These are phyloP conservation scores for Starmera stellimalicola DNA, from an alignment of 1,139 yeast species.

Conservation along the genomic window DNA sequence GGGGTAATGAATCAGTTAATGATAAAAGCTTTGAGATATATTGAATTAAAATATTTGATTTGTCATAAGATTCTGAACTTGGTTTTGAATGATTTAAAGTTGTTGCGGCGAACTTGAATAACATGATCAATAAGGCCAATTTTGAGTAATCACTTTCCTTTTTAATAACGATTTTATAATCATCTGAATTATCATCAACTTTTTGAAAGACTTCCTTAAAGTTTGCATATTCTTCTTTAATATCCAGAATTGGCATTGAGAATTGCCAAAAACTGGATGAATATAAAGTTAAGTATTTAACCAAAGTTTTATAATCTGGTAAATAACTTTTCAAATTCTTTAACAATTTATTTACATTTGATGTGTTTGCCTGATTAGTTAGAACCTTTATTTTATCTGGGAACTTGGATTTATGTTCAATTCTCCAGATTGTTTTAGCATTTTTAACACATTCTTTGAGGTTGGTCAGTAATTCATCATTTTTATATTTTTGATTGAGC, in stretches of 20 bases:
- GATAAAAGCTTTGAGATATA: too few species aligned
- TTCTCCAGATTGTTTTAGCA: slow-evolving; percentile 14
- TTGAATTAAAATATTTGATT: slow-evolving; percentile 11
- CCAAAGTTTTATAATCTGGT: slow-evolving; percentile 11
- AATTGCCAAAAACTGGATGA: slow-evolving; percentile 3
- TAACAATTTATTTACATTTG: slow-evolving; percentile 11
- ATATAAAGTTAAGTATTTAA: slow-evolving; percentile 5
- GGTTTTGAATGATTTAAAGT: slow-evolving; percentile 7
- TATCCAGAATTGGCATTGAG: slow-evolving; percentile 12
- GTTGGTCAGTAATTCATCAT: slow-evolving; percentile 6
- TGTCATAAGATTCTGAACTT: slow-evolving; percentile 6
- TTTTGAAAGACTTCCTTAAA: slow-evolving; percentile 11
- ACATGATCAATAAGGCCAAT: slow-evolving; percentile 11
- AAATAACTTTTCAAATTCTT: slow-evolving; percentile 10
- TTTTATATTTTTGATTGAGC: slow-evolving; percentile 5
- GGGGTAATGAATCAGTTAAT: too few species aligned
- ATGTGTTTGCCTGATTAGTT: background rate
- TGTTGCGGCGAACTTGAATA: slow-evolving; percentile 11
- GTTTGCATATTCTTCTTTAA: slow-evolving; percentile 5
- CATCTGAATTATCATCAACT: slow-evolving; percentile 5
- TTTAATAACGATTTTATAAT: slow-evolving; percentile 7
- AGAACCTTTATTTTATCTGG: slow-evolving; percentile 5
- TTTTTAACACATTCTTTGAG: slow-evolving; percentile 11
- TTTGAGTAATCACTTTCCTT: slow-evolving; percentile 13
- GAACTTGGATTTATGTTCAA: slow-evolving; percentile 9